phyloP scores from a whole-genome alignment of 306 rosid species.

The Morella rubra region DNA sequence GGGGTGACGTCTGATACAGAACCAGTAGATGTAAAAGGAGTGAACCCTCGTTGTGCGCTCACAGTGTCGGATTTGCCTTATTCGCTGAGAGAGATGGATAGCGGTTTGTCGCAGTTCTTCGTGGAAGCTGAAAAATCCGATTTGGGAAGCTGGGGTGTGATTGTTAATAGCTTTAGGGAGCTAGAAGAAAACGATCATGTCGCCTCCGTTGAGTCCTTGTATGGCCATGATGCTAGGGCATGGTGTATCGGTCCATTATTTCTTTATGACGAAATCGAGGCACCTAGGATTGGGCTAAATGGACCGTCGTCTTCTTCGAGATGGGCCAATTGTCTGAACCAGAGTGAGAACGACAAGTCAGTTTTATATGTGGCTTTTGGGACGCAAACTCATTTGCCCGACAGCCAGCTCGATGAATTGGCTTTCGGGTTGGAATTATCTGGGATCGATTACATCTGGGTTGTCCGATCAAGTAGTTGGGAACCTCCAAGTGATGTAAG shows the following conservation, averaged over 20 bases:
- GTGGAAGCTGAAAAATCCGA: conserved; percentile 21
- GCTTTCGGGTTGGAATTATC: conserved; percentile 34
- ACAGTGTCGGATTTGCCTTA: conserved; percentile 16
- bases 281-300: not conserved
- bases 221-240: conserved; percentile 16
- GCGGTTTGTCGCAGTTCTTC: not conserved
- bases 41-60: conserved; percentile 17
- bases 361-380: conserved; percentile 40
- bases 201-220: conserved; percentile 20
- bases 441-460: no score
- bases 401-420: conserved; percentile 35
- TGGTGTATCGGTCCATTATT: conserved; percentile 38
- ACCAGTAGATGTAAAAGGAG: conserved; percentile 15
- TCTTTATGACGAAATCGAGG: conserved; percentile 18
- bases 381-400: conserved; percentile 18
- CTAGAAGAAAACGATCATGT: conserved; percentile 21
- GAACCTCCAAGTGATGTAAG: conserved; percentile 12
- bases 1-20: not conserved
- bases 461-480: conserved; percentile 34
- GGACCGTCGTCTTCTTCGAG: not conserved
- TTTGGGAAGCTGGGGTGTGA: conserved; percentile 28
- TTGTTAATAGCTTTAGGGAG: conserved; percentile 34
- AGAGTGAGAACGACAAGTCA: conserved; percentile 2
- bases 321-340: conserved; percentile 19
- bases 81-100: conserved; percentile 6